A percentile compares a stretch with the other conserved stretches of the same genome.
Conservation (phyloP, 202 grass and related monocot species). For the Musa balbisiana region DNA sequence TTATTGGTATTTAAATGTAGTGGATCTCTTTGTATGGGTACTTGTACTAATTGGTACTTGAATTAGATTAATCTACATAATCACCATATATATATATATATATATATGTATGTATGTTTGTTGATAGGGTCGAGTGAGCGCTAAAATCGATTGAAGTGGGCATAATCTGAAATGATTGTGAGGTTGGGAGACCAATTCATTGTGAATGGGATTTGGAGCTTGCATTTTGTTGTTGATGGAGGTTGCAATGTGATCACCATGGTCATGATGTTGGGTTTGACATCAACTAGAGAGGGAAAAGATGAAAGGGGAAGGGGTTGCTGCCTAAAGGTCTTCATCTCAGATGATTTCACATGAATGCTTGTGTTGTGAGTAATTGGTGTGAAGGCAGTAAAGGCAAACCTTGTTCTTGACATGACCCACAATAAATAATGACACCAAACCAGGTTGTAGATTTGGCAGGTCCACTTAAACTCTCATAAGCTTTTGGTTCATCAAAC, state of each 20-base stretch:
- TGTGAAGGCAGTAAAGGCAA: slow-evolving; percentile 1
- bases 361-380: not conserved
- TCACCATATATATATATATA: not conserved
- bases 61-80: not conserved
- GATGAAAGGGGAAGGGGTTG: not conserved
- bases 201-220: not conserved
- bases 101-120: no score
- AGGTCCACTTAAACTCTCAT: no score
- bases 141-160: no score
- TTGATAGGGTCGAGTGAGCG: not conserved
- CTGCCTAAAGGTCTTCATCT: not conserved
- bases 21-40: not conserved
- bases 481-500: no score
- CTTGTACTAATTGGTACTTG: no score
- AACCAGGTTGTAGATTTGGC: no score
- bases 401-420: not conserved
- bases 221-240: no score
- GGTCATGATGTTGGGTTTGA: not conserved
- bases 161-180: no score
- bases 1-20: not conserved
- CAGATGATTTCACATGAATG: not conserved
- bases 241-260: no score
- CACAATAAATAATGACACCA: not conserved
- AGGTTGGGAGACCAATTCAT: not conserved
- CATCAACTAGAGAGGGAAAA: not conserved